These are phyloP conservation scores for Suhomyces atakaporum DNA, from an alignment of 1,139 yeast genomes.

Conservation along the genomic window DNA sequence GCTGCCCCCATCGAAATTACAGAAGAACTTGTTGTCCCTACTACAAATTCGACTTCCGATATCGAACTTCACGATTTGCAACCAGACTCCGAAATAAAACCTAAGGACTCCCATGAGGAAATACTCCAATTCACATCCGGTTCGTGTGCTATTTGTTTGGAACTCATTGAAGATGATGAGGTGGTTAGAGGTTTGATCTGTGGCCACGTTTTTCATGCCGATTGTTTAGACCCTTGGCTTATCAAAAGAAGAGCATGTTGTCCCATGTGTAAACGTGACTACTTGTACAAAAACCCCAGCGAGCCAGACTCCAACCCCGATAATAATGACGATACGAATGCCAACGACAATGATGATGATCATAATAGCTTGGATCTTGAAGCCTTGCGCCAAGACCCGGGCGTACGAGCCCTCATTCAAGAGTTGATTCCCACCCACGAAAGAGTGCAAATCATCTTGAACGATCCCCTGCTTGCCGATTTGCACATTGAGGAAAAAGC, in stretches of 20 bases:
- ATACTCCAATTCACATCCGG: slow-evolving; percentile 65
- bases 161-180: slow-evolving; percentile 61
- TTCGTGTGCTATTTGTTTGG: slow-evolving; percentile 81
- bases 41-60: too few species aligned
- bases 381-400: slow-evolving; percentile 42
- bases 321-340: slow-evolving; percentile 15
- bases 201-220: slow-evolving; percentile 82
- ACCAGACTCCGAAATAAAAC: slow-evolving; percentile 1
- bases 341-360: slow-evolving; percentile 26
- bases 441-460: slow-evolving; percentile 38
- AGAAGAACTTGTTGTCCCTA: too few species aligned
- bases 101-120: slow-evolving; percentile 2
- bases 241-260: slow-evolving; percentile 76
- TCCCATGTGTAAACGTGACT: slow-evolving; percentile 81
- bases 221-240: slow-evolving; percentile 83
- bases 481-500: slow-evolving; percentile 49
- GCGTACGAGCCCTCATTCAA: slow-evolving; percentile 40
- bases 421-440: slow-evolving; percentile 45
- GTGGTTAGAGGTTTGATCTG: slow-evolving; percentile 72
- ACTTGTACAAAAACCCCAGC: slow-evolving; percentile 43
- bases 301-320: slow-evolving; percentile 15
- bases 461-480: slow-evolving; percentile 27
- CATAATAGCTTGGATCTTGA: slow-evolving; percentile 40
- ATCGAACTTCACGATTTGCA: slow-evolving; percentile 5
- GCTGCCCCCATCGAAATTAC: not conserved